These are phyloP conservation scores for Phylloporus rhodoxanthus DNA, from an alignment of 768 basidiomycete genomes.

Conservation along the genomic window DNA sequence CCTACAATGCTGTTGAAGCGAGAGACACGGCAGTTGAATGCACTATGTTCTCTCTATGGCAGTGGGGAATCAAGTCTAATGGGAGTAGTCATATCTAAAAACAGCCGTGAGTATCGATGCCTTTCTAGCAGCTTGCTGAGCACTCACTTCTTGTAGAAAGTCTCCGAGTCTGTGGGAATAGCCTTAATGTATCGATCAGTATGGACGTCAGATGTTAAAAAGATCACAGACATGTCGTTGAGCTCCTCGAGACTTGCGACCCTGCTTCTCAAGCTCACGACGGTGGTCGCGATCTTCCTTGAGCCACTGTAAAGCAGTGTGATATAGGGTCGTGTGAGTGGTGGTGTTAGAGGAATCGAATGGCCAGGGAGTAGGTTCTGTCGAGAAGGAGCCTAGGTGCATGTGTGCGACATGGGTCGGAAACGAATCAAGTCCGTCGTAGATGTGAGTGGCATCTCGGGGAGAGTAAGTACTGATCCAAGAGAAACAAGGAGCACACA, in stretches of 20 bases:
- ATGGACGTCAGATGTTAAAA: background rate
- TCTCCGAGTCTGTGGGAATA: conserved; percentile 71
- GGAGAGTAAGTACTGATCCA: conserved; percentile 2
- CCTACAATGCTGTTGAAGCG: conserved; percentile 16
- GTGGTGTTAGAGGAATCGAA: conserved; percentile 30
- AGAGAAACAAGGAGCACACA: conserved; percentile 29
- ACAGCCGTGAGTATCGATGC: conserved; percentile 3
- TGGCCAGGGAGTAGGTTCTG: conserved; percentile 68
- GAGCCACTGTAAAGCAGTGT: conserved; percentile 80
- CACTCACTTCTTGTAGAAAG: conserved; percentile 77
- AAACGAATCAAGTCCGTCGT: conserved; percentile 86
- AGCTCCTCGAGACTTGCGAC: conserved; percentile 58
- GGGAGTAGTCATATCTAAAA: conserved; percentile 47
- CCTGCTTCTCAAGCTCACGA: conserved; percentile 49
- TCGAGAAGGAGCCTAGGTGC: conserved; percentile 72
- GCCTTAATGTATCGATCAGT: conserved; percentile 32
- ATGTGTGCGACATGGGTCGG: conserved; percentile 93
- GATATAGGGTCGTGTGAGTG: conserved; percentile 43
- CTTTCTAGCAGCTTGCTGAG: background rate
- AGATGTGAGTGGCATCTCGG: conserved; percentile 93
- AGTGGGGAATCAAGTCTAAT: conserved; percentile 14
- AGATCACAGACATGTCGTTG: conserved; percentile 44
- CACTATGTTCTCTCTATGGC: background rate
- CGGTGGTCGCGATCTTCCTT: conserved; percentile 72
- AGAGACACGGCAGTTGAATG: conserved; percentile 11